phyloP scores from a whole-genome alignment of 2,329 filamentous ascomycete genomes.

The Elsinoe ampelina region DNA sequence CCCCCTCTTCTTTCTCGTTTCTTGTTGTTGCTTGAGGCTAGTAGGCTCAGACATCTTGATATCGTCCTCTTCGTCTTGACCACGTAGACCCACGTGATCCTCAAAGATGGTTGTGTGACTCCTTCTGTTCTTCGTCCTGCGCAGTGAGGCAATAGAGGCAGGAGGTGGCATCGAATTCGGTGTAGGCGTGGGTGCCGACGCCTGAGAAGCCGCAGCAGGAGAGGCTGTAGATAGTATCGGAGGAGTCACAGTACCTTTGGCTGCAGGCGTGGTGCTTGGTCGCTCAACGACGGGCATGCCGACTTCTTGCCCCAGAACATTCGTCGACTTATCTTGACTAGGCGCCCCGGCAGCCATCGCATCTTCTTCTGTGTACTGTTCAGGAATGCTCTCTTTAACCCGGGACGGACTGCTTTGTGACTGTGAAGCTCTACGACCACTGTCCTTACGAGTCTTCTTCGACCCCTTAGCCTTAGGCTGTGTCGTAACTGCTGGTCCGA shows the following conservation, averaged over 20 bases:
- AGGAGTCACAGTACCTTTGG: background rate
- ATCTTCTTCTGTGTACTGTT: no score
- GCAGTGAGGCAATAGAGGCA: background rate
- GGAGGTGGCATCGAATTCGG: background rate
- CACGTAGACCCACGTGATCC: conserved; percentile 23
- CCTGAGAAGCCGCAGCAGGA: background rate
- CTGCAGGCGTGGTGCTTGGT: background rate
- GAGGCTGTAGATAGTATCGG: background rate
- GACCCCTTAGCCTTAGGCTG: background rate
- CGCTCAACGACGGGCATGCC: background rate
- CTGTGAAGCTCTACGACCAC: background rate
- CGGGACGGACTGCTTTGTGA: background rate
- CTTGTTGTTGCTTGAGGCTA: conserved; percentile 26
- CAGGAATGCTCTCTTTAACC: background rate
- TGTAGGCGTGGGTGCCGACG: background rate
- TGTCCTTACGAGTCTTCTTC: background rate
- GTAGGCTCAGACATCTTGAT: background rate
- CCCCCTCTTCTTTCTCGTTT: conserved; percentile 21
- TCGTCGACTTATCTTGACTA: background rate
- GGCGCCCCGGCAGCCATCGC: no score
- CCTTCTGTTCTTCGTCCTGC: conserved; percentile 16
- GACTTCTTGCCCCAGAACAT: background rate
- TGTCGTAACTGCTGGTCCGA: background rate
- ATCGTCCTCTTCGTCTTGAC: background rate
- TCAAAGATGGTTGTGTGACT: conserved; percentile 29